Conservation (phyloP, 2,329 filamentous ascomycete species). For the Ophiobolus disseminans region DNA sequence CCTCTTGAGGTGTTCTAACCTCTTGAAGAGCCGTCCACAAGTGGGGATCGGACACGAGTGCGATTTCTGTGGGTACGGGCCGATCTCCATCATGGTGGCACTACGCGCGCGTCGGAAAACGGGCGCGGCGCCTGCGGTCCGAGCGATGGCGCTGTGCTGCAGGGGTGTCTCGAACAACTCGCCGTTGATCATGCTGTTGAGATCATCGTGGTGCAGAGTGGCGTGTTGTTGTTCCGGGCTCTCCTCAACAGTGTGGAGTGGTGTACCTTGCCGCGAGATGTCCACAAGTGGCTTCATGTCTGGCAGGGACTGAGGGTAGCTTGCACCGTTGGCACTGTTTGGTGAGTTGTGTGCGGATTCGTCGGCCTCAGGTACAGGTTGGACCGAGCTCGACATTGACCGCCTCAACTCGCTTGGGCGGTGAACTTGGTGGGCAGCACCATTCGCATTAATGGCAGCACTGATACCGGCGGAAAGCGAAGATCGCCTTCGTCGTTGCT, state of each 20-base stretch:
- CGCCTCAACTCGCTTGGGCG: constrained; percentile 88
- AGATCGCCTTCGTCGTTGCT: constrained; percentile 91
- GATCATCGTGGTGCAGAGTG: constrained; percentile 73
- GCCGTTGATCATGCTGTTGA: constrained; percentile 54
- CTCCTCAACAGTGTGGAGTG: constrained; percentile 82
- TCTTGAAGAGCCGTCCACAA: constrained; percentile 96
- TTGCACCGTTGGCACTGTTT: constrained; percentile 70
- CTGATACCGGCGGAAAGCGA: constrained; percentile 86
- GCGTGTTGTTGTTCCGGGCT: constrained; percentile 77
- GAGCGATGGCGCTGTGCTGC: constrained; percentile 65
- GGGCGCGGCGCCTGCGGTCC: constrained; percentile 67
- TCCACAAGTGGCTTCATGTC: constrained; percentile 78
- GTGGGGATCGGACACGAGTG: constrained; percentile 99
- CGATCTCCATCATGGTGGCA: constrained; percentile 94
- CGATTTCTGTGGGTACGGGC: constrained; percentile 95
- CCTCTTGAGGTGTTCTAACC: constrained; percentile 98
- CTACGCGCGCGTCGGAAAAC: constrained; percentile 90
- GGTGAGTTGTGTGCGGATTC: constrained; percentile 81
- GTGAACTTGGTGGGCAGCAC: constrained; percentile 67
- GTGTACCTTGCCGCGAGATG: constrained; percentile 89
- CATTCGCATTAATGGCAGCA: constrained; percentile 68
- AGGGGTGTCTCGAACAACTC: constrained; percentile 53
- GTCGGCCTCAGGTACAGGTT: constrained; percentile 79
- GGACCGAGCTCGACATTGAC: constrained; percentile 87
- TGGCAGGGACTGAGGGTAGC: constrained; percentile 65